Evolutionary conservation across 2,329 filamentous ascomycete genomes (phyloP).

Genomic region (Cytospora leucostoma): DNA sequence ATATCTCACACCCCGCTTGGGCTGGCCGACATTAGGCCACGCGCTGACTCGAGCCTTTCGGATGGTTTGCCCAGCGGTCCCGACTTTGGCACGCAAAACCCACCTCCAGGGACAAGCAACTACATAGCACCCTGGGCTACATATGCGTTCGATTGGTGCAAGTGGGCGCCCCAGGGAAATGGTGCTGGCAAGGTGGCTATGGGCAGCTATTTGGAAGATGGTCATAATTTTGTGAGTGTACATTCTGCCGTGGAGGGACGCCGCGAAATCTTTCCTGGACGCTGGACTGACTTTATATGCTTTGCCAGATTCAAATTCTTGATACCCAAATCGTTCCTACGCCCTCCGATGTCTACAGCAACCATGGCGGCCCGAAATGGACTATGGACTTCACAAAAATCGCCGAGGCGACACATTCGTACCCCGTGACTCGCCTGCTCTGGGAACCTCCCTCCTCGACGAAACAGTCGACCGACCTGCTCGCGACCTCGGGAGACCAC

Average conservation of each 20-base stretch:
- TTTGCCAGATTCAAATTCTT: constrained; percentile 85
- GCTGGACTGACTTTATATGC: constrained; percentile 1
- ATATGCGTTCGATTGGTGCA: constrained; percentile 99
- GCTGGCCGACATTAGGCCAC: constrained; percentile 85
- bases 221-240: constrained; percentile 93
- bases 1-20: constrained; percentile 85
- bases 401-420: constrained; percentile 95
- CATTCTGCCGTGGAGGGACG: constrained; percentile 1
- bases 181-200: constrained; percentile 91
- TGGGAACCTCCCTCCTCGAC: constrained; percentile 96
- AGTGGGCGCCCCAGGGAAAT: constrained; percentile 82
- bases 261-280: not conserved
- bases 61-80: constrained; percentile 66
- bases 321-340: constrained; percentile 79
- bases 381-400: constrained; percentile 89
- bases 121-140: constrained; percentile 93
- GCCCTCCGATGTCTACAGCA: constrained; percentile 66
- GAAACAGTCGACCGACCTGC: constrained; percentile 91
- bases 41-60: constrained; percentile 77
- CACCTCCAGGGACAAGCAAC: constrained; percentile 77
- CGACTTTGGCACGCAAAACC: constrained; percentile 66
- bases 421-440: constrained; percentile 89
- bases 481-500: constrained; percentile 94
- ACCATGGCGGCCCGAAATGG: constrained; percentile 67
- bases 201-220: constrained; percentile 95